These are phyloP conservation scores for Chrysoporthe cubensis DNA, from an alignment of 2,329 filamentous ascomycete species.

Conservation along the genomic window DNA sequence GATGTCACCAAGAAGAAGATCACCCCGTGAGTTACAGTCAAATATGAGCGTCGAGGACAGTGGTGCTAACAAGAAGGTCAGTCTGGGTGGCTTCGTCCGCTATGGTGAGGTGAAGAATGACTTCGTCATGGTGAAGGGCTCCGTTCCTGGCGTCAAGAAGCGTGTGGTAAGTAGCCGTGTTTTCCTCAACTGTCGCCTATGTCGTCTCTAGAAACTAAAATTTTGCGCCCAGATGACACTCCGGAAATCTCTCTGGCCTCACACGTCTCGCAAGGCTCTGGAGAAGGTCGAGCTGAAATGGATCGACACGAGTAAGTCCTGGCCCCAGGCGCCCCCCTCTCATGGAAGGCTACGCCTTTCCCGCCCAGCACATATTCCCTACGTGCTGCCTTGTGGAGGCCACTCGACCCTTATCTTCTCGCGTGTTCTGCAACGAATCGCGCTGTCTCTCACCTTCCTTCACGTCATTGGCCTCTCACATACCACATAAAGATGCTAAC, in stretches of 20 bases:
- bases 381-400: background rate
- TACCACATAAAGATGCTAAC: slow-evolving; percentile 1
- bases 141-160: slow-evolving; percentile 98
- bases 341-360: background rate
- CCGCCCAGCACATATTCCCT: background rate
- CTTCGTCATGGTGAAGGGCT: slow-evolving; percentile 96
- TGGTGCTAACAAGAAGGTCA: slow-evolving; percentile 43
- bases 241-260: slow-evolving; percentile 97
- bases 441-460: background rate
- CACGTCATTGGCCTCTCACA: background rate
- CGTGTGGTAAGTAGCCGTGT: slow-evolving; percentile 58
- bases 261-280: slow-evolving; percentile 92
- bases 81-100: slow-evolving; percentile 98
- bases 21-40: slow-evolving; percentile 80
- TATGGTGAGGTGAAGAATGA: slow-evolving; percentile 99
- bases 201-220: background rate
- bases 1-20: slow-evolving; percentile 99
- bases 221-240: slow-evolving; percentile 70
- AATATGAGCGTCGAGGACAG: background rate
- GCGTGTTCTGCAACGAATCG: background rate
- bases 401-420: background rate
- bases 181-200: background rate
- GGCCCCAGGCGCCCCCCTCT: background rate
- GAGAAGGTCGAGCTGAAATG: slow-evolving; percentile 99
- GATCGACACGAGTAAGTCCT: slow-evolving; percentile 79